Base-by-base conservation (phyloP, 2,329 filamentous ascomycete species). In the Ilyonectria robusta region DNA sequence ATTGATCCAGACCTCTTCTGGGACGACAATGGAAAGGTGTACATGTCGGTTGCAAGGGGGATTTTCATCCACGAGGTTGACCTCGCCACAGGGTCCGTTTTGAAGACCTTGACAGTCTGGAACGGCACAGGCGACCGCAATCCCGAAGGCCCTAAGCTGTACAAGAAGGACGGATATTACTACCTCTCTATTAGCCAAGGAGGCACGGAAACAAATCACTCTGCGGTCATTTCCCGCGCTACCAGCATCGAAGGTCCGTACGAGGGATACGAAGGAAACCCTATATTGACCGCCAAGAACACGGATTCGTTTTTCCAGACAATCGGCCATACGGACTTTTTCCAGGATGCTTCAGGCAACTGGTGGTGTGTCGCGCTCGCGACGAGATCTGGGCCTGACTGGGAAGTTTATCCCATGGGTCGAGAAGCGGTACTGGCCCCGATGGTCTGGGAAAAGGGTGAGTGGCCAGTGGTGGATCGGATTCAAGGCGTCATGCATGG, bases 341-440 rank as follows among this genome's bases (percentile, higher is more conserved):
- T 84, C 72, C 82, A 84, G 53, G 82, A 84, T 54, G 53, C 69
- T 0, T 46, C 70, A 0, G 85, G 84, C 0, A 82, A 85, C 35
- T 89, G 87, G 87, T 88, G 86, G 87, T 84, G 81, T 0, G 78
- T 84, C 6, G 81, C 82, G 1, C 76, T 89, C 1, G 79, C 83
- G 0, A 85, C 83, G 0, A 79, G 87, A 40, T 60, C 61, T 13
- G 2, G 83, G 0, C 81, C 83, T 0, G 76, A 77, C 17, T 86
- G 77, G 68, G 68, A 73, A 31, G 77, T 78, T 21, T 87, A 84
- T 69, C 85, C 86, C 0, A 87, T 88, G 86, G 87, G 87, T 1
- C 79, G 87, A 10, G 87, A 89, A 72, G 83, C 84, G 0, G 82
- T 87, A 0, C 74, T 88, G 4, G 81, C 79, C 6, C 81, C 84